These are phyloP conservation scores for Phenoliferia sp. DNA, from an alignment of 1,284 basidiomycete genomes.

Conservation along the genomic window DNA sequence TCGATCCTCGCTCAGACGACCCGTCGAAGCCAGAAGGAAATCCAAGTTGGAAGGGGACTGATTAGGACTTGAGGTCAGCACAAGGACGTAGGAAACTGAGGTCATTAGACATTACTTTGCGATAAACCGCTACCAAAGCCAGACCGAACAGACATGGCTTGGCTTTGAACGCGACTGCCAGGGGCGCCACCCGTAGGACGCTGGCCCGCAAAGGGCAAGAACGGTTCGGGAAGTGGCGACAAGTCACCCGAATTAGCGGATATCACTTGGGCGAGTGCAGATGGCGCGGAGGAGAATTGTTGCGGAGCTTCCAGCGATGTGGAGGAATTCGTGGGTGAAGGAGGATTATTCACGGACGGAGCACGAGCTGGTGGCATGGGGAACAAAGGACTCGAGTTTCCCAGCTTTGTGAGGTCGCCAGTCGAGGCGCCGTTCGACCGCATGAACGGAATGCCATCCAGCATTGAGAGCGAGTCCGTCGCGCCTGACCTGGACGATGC, in stretches of 20 bases:
- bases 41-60: conserved; percentile 31
- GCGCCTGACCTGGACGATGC: background rate
- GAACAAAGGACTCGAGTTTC: background rate
- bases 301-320: too few species aligned
- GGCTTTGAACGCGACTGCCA: background rate
- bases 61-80: too few species aligned
- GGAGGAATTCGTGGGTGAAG: background rate
- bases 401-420: background rate
- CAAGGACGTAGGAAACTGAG: too few species aligned
- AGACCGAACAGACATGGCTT: background rate
- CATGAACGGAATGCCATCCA: conserved; percentile 30
- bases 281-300: background rate
- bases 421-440: background rate
- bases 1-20: background rate
- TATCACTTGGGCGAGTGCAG: background rate
- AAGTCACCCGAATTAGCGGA: conserved; percentile 3
- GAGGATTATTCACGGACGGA: background rate
- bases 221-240: conserved; percentile 22
- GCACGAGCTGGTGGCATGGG: conserved; percentile 1
- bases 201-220: conserved; percentile 33
- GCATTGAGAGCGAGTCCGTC: conserved; percentile 13
- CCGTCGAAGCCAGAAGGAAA: conserved; percentile 10
- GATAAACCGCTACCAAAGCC: conserved; percentile 9
- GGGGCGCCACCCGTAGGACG: conserved; percentile 11
- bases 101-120: too few species aligned